A percentile compares a stretch with the other conserved stretches of the same genome.
These are phyloP conservation scores for Athelia sp. DNA, from an alignment of 1,284 basidiomycete species.

Conservation along the genomic window DNA sequence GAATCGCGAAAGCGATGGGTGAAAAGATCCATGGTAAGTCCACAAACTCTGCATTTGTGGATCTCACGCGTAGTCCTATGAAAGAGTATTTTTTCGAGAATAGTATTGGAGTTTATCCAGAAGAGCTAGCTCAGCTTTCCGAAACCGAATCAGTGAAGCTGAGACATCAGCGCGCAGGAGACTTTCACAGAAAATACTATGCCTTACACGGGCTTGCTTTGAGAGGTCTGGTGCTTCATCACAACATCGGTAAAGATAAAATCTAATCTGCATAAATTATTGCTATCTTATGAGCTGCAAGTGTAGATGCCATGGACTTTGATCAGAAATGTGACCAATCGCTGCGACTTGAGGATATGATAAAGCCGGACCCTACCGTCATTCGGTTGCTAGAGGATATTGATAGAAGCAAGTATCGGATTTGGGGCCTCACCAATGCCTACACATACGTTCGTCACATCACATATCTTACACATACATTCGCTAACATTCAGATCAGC, in stretches of 20 bases:
- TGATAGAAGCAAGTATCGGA: conserved; percentile 71
- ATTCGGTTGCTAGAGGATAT: conserved; percentile 74
- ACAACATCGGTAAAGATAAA: conserved; percentile 60
- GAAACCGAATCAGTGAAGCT: conserved; percentile 46
- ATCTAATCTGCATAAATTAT: neutral
- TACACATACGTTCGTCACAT: conserved; percentile 59
- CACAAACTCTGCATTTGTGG: neutral
- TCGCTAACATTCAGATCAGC: conserved; percentile 37
- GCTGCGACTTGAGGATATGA: conserved; percentile 78
- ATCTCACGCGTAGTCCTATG: neutral
- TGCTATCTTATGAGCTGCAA: neutral
- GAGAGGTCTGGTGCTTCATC: conserved; percentile 75
- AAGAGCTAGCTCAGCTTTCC: too few relatives aligned
- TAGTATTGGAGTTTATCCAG: too few relatives aligned
- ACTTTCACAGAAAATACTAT: conserved; percentile 75
- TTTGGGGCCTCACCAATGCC: conserved; percentile 82
- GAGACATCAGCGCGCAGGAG: conserved; percentile 62
- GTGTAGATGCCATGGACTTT: conserved; percentile 79
- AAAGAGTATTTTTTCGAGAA: conserved; percentile 65
- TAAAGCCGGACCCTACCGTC: conserved; percentile 60
- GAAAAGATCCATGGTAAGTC: conserved; percentile 65
- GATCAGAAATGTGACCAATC: conserved; percentile 81
- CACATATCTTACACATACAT: conserved; percentile 2
- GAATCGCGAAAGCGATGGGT: conserved; percentile 80
- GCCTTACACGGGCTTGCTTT: conserved; percentile 82